Evolutionary conservation across 805 yeast genomes (phyloP).

Genomic region (Zygoascus flipseniorum): DNA sequence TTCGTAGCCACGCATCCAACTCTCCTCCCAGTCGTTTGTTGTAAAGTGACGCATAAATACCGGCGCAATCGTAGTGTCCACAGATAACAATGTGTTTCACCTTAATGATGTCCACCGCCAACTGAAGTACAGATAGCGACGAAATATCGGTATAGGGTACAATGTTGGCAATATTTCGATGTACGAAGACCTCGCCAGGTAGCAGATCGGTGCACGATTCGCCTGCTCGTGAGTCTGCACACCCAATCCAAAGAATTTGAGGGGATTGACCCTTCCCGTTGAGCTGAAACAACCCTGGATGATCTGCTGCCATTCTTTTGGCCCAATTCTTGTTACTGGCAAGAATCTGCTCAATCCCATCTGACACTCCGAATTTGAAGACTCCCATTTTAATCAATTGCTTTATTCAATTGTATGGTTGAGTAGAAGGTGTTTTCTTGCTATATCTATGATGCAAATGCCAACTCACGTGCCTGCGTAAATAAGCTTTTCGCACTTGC

Average conservation of each 20-base stretch:
- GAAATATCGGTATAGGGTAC: conserved; percentile 59
- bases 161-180: conserved; percentile 82
- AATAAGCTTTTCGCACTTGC: conserved; percentile 1
- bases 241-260: conserved; percentile 88
- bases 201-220: conserved; percentile 67
- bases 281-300: conserved; percentile 50
- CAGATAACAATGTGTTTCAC: conserved; percentile 77
- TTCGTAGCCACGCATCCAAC: conserved; percentile 61
- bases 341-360: conserved; percentile 29
- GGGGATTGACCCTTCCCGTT: conserved; percentile 86
- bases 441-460: too few relatives aligned
- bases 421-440: too few relatives aligned
- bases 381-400: conserved; percentile 3
- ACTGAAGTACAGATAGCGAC: conserved; percentile 72
- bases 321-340: conserved; percentile 39
- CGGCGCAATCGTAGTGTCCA: conserved; percentile 96
- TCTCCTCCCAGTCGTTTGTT: conserved; percentile 57
- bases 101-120: conserved; percentile 76
- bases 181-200: conserved; percentile 88
- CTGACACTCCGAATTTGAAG: conserved; percentile 25
- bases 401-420: neutral
- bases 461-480: too few relatives aligned
- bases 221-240: conserved; percentile 86
- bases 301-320: conserved; percentile 34
- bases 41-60: conserved; percentile 71